Base-by-base conservation (phyloP, 495 filamentous ascomycete genomes). In the Penicillium cosmopolitanum region DNA sequence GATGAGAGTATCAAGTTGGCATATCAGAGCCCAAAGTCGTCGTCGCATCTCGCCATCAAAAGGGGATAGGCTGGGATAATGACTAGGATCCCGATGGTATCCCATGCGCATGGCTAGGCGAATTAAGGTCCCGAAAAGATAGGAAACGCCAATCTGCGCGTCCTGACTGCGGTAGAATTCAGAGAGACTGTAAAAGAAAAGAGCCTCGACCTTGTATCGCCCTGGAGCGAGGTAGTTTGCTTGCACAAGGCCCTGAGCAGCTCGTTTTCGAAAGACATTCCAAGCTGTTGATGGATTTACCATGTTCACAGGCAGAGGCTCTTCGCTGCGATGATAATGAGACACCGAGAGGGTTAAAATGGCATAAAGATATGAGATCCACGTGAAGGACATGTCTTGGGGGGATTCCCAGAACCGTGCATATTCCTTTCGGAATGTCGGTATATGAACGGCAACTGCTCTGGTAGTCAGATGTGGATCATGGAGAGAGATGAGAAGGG, bases 21-120 rank as follows among this genome's bases (percentile, higher is more conserved):
- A 65, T 4, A 78, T 42, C 9, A 73, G 36, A 5, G 66, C 58
- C 79, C 79, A 82, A 2, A 70, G 42, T 8, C 79, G 76, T 16
- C 79, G 67, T 15, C 79, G 68, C 74, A 82, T 79, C 58, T 82
- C 79, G 0, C 76, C 74, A 21, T 78, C 74, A 16, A 69, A 73
- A 1, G 64, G 58, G 1, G 77, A 74, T 7, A 82, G 64, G 23
- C 56, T 69, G 33, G 67, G 67, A 23, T 73, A 80, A 25, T 77
- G 69, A 18, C 58, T 66, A 0, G 78, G 60, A 56, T 82, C 78
- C 7, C 79, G 70, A 55, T 82, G 78, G 48, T 79, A 80, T 6
- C 79, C 79, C 68, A 75, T 80, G 40, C 72, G 69, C 71, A 80
- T 73, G 6, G 79, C 74, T 11, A 80, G 62, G 36, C 73, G 69